phyloP scores from a whole-genome alignment of 169 alveolate genomes.

The Plasmodium fragile region DNA sequence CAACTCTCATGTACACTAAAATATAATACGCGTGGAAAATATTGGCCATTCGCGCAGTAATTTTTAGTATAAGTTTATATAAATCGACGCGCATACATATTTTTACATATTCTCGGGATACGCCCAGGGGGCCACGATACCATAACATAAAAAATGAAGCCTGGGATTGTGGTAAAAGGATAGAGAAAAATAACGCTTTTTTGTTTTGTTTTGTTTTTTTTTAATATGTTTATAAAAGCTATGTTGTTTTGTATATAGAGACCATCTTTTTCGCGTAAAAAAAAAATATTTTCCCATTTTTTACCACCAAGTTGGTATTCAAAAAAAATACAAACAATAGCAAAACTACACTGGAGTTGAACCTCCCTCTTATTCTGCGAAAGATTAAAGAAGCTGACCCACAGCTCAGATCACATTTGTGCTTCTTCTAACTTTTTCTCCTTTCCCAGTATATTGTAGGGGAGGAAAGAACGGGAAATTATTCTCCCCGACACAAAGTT shows the following conservation, averaged over 20 bases:
- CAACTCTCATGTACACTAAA: not conserved
- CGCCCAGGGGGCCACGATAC: not conserved
- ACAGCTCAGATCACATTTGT: not conserved
- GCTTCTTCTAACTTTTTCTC: not conserved
- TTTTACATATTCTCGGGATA: not conserved
- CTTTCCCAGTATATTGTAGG: not conserved
- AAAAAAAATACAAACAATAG: not conserved
- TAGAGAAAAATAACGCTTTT: too few species aligned
- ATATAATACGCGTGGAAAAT: not conserved
- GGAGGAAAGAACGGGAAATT: not conserved
- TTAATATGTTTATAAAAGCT: not conserved
- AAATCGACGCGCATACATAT: not conserved
- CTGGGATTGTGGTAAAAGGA: not conserved
- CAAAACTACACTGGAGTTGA: not conserved
- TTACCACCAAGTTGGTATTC: not conserved
- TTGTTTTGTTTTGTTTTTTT: too few species aligned
- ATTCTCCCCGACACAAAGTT: not conserved
- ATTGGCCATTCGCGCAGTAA: not conserved
- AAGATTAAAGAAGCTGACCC: not conserved
- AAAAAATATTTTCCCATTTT: not conserved
- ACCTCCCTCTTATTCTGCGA: not conserved
- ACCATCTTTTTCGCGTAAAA: not conserved
- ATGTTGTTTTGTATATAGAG: not conserved
- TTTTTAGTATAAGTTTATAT: not conserved
- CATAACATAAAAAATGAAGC: not conserved